Evolutionary conservation across 768 basidiomycete species (phyloP).

Genomic region (Naganishia onofrii): DNA sequence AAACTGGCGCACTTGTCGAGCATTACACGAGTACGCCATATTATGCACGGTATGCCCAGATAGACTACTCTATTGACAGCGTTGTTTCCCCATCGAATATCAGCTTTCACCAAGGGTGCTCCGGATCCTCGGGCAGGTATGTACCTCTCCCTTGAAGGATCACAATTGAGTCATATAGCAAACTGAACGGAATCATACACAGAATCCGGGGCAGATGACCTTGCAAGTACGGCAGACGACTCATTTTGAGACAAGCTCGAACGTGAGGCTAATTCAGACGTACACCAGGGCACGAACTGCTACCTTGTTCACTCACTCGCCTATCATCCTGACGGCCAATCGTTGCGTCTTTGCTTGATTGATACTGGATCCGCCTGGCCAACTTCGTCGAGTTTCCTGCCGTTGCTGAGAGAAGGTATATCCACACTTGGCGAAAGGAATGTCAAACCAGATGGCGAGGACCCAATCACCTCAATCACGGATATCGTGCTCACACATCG

Average conservation of each 20-base stretch:
- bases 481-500: slow-evolving; percentile 30
- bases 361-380: slow-evolving; percentile 22
- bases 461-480: background rate
- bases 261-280: background rate
- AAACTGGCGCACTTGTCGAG: background rate
- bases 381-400: slow-evolving; percentile 13
- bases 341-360: slow-evolving; percentile 17
- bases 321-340: background rate
- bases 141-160: background rate
- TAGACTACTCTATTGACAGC: background rate
- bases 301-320: slow-evolving; percentile 18
- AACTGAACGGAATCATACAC: background rate
- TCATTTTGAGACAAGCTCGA: too few species aligned
- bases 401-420: slow-evolving; percentile 6
- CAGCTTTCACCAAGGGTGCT: slow-evolving; percentile 25
- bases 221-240: slow-evolving; percentile 24
- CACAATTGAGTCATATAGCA: background rate
- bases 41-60: background rate
- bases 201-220: slow-evolving; percentile 31
- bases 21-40: slow-evolving; percentile 11
- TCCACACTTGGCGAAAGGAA: background rate
- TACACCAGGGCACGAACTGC: slow-evolving; percentile 25
- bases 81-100: too few species aligned
- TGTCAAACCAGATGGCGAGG: background rate
- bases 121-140: slow-evolving; percentile 27